These are phyloP conservation scores for Colletotrichum coccodes DNA, from an alignment of 2,329 filamentous ascomycete species.

Conservation along the genomic window DNA sequence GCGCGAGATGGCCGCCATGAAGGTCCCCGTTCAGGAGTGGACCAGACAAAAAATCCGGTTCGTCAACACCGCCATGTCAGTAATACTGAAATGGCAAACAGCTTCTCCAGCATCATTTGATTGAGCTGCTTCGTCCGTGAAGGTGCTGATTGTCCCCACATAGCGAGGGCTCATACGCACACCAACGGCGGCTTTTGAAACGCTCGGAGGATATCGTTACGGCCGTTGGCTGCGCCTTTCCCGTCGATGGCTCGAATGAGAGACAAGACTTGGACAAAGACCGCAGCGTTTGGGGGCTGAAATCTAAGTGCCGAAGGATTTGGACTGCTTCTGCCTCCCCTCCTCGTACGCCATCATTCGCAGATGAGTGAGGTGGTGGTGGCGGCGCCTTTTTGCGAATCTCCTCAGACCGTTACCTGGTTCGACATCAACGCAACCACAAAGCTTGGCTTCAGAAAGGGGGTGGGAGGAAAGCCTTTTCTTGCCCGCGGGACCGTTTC, in stretches of 20 bases:
- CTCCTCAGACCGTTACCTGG: neutral
- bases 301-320: conserved; percentile 7
- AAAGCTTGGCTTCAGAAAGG: neutral
- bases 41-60: conserved; percentile 1
- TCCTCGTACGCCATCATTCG: conserved; percentile 3
- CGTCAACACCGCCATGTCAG: neutral
- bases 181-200: conserved; percentile 23
- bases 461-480: neutral
- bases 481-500: conserved; percentile 10
- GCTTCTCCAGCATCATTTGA: neutral
- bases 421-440: conserved; percentile 2
- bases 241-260: neutral
- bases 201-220: conserved; percentile 12
- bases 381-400: neutral
- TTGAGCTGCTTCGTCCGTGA: conserved; percentile 4
- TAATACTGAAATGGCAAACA: neutral
- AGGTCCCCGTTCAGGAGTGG: conserved; percentile 6
- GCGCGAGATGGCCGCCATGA: neutral
- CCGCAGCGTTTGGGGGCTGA: conserved; percentile 1
- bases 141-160: conserved; percentile 30
- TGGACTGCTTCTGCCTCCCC: neutral
- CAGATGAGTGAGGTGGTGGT: neutral
- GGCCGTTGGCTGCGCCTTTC: conserved; percentile 18
- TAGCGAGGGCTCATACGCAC: conserved; percentile 4
- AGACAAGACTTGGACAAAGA: conserved; percentile 1